Percentiles rank a stretch among this genome's conserved stretches.
These are phyloP conservation scores for Colletotrichum horii DNA, from an alignment of 2,329 filamentous ascomycete species.

Conservation along the genomic window DNA sequence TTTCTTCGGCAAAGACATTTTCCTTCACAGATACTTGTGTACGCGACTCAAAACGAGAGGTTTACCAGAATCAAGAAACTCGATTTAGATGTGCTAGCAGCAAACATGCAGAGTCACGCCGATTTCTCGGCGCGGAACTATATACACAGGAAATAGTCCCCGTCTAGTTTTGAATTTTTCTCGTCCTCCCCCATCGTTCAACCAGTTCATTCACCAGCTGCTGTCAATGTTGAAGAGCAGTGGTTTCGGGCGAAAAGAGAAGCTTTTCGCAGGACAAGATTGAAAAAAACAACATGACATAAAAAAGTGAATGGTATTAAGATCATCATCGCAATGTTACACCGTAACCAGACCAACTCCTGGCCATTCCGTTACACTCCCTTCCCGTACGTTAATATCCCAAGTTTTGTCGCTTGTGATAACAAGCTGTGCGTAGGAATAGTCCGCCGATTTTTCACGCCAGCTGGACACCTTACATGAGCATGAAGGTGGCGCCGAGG, in stretches of 20 bases:
- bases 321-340: constrained; percentile 13
- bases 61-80: constrained; percentile 9
- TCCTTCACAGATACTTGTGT: too few species aligned
- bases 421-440: not conserved
- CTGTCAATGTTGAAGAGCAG: not conserved
- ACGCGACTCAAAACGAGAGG: not conserved
- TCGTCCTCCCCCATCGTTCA: not conserved
- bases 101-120: not conserved
- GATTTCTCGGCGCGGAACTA: not conserved
- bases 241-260: not conserved
- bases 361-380: not conserved
- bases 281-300: not conserved
- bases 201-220: not conserved
- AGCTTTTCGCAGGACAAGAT: not conserved
- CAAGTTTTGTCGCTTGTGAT: not conserved
- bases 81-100: constrained; percentile 10
- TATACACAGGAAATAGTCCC: not conserved
- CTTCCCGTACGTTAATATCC: not conserved
- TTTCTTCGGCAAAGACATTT: not conserved
- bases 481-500: constrained; percentile 47
- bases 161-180: not conserved
- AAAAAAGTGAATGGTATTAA: constrained; percentile 22
- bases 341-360: constrained; percentile 10
- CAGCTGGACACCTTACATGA: constrained; percentile 32
- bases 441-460: not conserved